phyloP scores from a whole-genome alignment of 2,329 filamentous ascomycete genomes.

The Sphaerulina populicola region DNA sequence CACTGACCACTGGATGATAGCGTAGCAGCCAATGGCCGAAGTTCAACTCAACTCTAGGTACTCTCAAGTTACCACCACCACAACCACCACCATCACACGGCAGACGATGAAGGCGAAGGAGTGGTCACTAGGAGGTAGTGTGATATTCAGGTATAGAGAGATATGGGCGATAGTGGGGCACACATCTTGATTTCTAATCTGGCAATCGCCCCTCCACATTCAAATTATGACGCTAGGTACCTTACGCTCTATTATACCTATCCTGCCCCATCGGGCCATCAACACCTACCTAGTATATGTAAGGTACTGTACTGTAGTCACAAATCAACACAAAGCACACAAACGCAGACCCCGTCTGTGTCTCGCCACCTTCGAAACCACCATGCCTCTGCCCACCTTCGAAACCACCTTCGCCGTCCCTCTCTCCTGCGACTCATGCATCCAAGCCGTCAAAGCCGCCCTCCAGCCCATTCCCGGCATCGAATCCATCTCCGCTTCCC shows the following conservation, averaged over 20 bases:
- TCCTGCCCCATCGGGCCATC: background rate
- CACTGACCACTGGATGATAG: too few relatives aligned
- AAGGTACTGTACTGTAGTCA: background rate
- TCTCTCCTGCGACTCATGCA: constrained; percentile 81
- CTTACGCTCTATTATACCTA: background rate
- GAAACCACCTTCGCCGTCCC: constrained; percentile 93
- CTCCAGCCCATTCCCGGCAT: constrained; percentile 63
- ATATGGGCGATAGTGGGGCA: constrained; percentile 1
- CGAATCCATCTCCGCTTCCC: constrained; percentile 69
- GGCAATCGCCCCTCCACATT: constrained; percentile 10
- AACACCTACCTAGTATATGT: too few relatives aligned
- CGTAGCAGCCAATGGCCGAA: too few relatives aligned
- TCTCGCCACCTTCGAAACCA: background rate
- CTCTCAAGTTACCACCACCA: too few relatives aligned
- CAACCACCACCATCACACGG: too few relatives aligned
- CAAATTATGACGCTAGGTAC: constrained; percentile 3
- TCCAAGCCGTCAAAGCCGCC: constrained; percentile 74
- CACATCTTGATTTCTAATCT: constrained; percentile 6
- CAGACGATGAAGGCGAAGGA: too few relatives aligned
- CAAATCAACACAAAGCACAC: background rate
- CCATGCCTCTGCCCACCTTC: constrained; percentile 32
- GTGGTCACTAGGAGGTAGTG: too few relatives aligned
- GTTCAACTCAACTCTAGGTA: too few relatives aligned
- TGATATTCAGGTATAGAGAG: background rate
- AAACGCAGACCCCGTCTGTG: too few relatives aligned